These are phyloP conservation scores for Sphaerobolus stellatus DNA, from an alignment of 1,284 basidiomycete genomes.

Conservation along the genomic window DNA sequence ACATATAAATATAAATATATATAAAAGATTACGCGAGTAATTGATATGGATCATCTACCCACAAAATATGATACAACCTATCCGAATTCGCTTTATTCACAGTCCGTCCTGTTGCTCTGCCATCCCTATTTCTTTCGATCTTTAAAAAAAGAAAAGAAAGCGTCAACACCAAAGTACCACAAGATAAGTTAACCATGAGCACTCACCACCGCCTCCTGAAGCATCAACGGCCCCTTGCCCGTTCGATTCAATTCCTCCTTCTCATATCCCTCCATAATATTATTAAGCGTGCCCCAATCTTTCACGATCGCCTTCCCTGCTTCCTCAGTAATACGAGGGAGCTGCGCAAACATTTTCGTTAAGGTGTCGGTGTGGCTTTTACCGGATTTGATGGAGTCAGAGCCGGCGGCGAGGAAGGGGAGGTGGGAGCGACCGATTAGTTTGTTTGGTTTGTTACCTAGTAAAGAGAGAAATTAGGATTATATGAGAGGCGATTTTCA, in stretches of 20 bases:
- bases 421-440: slow-evolving; percentile 14
- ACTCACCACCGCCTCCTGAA: neutral
- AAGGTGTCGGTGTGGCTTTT: slow-evolving; percentile 5
- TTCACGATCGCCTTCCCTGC: neutral
- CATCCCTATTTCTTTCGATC: neutral
- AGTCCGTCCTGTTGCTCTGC: neutral
- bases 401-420: slow-evolving; percentile 7
- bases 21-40: too few relatives aligned
- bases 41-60: slow-evolving; percentile 5
- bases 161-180: neutral
- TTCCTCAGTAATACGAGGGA: slow-evolving; percentile 1
- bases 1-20: too few relatives aligned
- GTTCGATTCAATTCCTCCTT: neutral
- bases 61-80: neutral
- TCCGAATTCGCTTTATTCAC: slow-evolving; percentile 1
- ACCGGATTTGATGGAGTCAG: neutral
- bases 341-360: slow-evolving; percentile 11
- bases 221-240: slow-evolving; percentile 2
- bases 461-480: neutral
- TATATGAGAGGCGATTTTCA: neutral
- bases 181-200: neutral
- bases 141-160: neutral
- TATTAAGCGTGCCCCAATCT: neutral
- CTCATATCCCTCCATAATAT: slow-evolving; percentile 6
- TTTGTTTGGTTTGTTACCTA: slow-evolving; percentile 15